Evolutionary conservation across 768 basidiomycete species (phyloP), one percentile per base, ranked within the genome.

Genomic region (Lactifluus echinatus): DNA sequence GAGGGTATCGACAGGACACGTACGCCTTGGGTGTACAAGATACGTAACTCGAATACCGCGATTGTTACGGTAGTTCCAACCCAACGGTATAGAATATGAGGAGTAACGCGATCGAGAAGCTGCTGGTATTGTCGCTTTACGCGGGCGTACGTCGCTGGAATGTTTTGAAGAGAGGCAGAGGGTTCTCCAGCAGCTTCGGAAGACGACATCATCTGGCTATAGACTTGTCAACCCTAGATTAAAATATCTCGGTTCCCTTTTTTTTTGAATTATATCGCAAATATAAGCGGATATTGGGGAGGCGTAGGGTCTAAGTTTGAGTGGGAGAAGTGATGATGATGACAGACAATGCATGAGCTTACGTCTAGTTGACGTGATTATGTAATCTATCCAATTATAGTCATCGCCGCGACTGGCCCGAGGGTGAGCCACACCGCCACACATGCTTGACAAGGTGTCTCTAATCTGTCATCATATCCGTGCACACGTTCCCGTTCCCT

Each of bases 21-120:
- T 50, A 49, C 60, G 43, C 93, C 95, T 75, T 98, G 89, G 5
- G 89, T 76, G 40, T 94, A 68, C 12, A 97, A 76, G 64, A 99
- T 93, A 57, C 95, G 79, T 52, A 97, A 70, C 66, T 88, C 74
- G 69, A 99, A 98, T 34, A 97, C 34, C 23, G 74, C 66, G 55
- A 94, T 72, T 14, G 96, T 66, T 4, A 78, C 88, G 3, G 76
- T 76, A 3, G 91, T 90, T 36, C 77, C 81, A 24, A 90, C 65
- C 96, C 96, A 99, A 57, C 96, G 82, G 65, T 94, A 80, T n/a
- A 91, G 71, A 29, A 86, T 80, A 67, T 92, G 83, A 0, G 96
- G 96, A 3, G 95, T 96, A 75, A 87, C 84, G 24, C 89, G 82
- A 77, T 99, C 96, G n/a, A 97, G 79, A 24, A 81, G 70, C 67